phyloP scores from a whole-genome alignment of 1,284 basidiomycete genomes.

The Puccinia hordei region DNA sequence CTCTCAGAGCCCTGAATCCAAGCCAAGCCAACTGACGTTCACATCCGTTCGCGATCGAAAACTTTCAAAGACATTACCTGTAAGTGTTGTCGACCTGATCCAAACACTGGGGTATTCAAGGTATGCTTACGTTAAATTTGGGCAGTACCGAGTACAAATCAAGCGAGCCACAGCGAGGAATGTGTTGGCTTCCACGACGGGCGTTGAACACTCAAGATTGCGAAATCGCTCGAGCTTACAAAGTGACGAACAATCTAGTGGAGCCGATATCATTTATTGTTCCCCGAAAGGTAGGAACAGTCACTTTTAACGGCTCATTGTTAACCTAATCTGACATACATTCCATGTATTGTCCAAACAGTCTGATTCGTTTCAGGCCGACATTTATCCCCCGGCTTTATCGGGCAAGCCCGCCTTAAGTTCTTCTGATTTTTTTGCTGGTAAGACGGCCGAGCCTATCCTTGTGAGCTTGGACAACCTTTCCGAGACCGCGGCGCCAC shows the following conservation, averaged over 20 bases:
- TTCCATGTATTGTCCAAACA: conserved; percentile 56
- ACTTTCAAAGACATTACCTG: conserved; percentile 62
- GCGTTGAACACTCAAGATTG: conserved; percentile 84
- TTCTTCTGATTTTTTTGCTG: conserved; percentile 80
- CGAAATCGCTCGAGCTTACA: conserved; percentile 94
- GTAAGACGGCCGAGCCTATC: conserved; percentile 74
- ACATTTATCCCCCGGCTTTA: conserved; percentile 89
- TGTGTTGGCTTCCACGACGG: conserved; percentile 91
- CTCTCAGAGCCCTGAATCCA: not conserved
- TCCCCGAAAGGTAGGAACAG: conserved; percentile 72
- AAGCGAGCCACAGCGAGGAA: conserved; percentile 87
- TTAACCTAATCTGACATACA: conserved; percentile 7
- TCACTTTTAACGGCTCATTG: not conserved
- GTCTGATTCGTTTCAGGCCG: conserved; percentile 84
- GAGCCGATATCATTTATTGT: conserved; percentile 93
- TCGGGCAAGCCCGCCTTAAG: conserved; percentile 77
- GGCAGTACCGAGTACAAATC: conserved; percentile 79
- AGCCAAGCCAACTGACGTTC: not conserved
- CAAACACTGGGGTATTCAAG: not conserved
- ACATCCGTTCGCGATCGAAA: not conserved
- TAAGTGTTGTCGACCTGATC: conserved; percentile 10
- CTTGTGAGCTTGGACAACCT: conserved; percentile 63
- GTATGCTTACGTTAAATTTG: conserved; percentile 52
- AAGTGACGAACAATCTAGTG: conserved; percentile 73
- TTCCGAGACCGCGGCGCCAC: conserved; percentile 41